Conservation (phyloP, 2,329 filamentous ascomycete genomes). For the Monosporascus cannonballus region DNA sequence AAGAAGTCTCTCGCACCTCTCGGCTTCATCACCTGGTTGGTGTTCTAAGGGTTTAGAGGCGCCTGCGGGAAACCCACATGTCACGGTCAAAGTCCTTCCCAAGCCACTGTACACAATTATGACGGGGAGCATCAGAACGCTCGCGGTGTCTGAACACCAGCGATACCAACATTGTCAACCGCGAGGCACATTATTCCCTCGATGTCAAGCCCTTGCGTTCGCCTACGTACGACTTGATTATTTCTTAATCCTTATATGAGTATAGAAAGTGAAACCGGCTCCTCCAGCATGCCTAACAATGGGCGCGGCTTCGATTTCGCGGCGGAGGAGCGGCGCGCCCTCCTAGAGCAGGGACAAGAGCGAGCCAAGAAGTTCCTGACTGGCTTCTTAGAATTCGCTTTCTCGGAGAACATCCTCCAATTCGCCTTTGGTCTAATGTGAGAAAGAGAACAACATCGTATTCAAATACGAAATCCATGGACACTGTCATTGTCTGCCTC, state of each 20-base stretch:
- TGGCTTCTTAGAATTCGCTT: slow-evolving; percentile 66
- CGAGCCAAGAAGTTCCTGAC: slow-evolving; percentile 48
- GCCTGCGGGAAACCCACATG: no score
- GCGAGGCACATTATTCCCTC: no score
- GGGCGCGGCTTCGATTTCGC: slow-evolving; percentile 6
- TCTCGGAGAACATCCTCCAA: slow-evolving; percentile 69
- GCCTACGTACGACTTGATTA: no score
- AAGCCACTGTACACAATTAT: no score
- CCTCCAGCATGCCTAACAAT: slow-evolving; percentile 4
- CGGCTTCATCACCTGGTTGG: no score
- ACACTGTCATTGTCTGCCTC: slow-evolving; percentile 1
- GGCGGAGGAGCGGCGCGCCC: slow-evolving; percentile 30
- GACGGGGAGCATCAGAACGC: no score
- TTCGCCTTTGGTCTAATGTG: slow-evolving; percentile 72
- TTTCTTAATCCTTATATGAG: not conserved
- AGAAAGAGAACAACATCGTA: slow-evolving; percentile 16
- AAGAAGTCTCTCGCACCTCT: no score
- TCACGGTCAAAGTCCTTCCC: no score
- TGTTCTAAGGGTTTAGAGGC: no score
- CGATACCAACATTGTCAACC: no score
- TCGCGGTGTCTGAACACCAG: no score
- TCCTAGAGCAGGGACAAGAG: slow-evolving; percentile 42
- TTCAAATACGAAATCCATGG: not conserved
- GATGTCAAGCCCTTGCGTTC: no score
- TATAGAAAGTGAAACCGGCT: not conserved